Percentiles rank a stretch among this genome's conserved stretches.
Evolutionary conservation across 306 rosid species (phyloP).

Genomic region (Vigna reflexopilosa): DNA sequence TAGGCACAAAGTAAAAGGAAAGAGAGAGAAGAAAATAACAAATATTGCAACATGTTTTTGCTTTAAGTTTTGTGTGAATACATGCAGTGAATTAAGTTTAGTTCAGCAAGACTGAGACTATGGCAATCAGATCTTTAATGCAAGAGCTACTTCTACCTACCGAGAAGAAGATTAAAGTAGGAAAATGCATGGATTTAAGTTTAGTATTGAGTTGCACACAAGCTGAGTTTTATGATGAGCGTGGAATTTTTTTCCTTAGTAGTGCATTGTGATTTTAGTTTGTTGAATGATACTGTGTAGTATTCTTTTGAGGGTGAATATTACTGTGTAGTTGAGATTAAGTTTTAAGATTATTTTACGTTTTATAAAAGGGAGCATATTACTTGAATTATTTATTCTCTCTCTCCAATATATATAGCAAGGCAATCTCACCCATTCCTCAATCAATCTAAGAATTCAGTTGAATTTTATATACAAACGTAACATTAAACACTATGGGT

Average conservation of each 20-base stretch:
- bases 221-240: slow-evolving; percentile 28
- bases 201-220: slow-evolving; percentile 2
- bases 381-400: too few relatives aligned
- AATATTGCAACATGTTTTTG: background rate
- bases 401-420: too few relatives aligned
- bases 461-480: too few relatives aligned
- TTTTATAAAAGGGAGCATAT: too few relatives aligned
- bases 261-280: slow-evolving; percentile 23
- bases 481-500: too few relatives aligned
- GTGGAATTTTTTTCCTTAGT: slow-evolving; percentile 8
- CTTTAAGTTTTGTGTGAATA: background rate
- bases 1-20: slow-evolving; percentile 3
- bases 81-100: background rate
- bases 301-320: background rate
- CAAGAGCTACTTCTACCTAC: background rate
- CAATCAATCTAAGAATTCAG: too few relatives aligned
- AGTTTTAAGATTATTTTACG: background rate
- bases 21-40: slow-evolving; percentile 22
- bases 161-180: slow-evolving; percentile 17
- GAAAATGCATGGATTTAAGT: slow-evolving; percentile 12
- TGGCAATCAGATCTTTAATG: slow-evolving; percentile 20
- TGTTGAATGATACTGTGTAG: background rate
- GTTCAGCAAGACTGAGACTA: background rate
- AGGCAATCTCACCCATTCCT: too few relatives aligned
- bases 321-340: slow-evolving; percentile 6